A percentile compares a stretch with the other conserved stretches of the same genome.
These are phyloP conservation scores for Emergomyces africanus DNA, from an alignment of 2,329 filamentous ascomycete species.

Conservation along the genomic window DNA sequence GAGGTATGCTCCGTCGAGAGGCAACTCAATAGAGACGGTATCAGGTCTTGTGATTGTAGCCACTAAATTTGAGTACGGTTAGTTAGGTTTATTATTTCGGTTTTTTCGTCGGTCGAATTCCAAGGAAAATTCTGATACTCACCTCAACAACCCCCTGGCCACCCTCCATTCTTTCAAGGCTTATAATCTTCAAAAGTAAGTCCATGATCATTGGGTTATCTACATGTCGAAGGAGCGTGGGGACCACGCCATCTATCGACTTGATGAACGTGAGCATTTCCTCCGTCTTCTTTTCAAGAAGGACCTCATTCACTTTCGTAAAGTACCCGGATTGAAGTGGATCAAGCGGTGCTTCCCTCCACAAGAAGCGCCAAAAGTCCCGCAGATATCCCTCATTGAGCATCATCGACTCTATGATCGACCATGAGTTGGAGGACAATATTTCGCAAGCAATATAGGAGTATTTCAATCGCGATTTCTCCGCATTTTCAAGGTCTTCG, in stretches of 20 bases:
- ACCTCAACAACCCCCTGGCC: constrained; percentile 91
- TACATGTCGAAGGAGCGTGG: constrained; percentile 80
- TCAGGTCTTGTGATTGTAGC: constrained; percentile 79
- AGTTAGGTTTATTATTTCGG: constrained; percentile 2
- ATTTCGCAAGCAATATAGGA: constrained; percentile 90
- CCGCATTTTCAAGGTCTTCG: constrained; percentile 54
- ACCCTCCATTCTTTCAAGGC: constrained; percentile 80
- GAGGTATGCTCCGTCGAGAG: constrained; percentile 73
- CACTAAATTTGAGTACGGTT: constrained; percentile 44
- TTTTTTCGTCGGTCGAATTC: background rate
- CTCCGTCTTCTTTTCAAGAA: constrained; percentile 95
- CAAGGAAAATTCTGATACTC: constrained; percentile 20
- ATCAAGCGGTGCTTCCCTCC: constrained; percentile 72
- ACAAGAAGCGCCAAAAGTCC: constrained; percentile 85
- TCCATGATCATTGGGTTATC: constrained; percentile 99
- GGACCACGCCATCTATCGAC: constrained; percentile 65
- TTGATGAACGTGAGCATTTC: constrained; percentile 92
- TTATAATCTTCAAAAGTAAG: constrained; percentile 89
- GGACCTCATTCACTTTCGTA: constrained; percentile 95
- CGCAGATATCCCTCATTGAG: constrained; percentile 66
- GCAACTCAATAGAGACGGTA: constrained; percentile 76
- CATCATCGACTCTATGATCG: constrained; percentile 84
- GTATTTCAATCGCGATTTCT: constrained; percentile 87
- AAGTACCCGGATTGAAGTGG: constrained; percentile 94
- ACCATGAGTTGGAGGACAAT: constrained; percentile 91